phyloP scores from a whole-genome alignment of 2,329 filamentous ascomycete genomes.

The Alternaria viburni region DNA sequence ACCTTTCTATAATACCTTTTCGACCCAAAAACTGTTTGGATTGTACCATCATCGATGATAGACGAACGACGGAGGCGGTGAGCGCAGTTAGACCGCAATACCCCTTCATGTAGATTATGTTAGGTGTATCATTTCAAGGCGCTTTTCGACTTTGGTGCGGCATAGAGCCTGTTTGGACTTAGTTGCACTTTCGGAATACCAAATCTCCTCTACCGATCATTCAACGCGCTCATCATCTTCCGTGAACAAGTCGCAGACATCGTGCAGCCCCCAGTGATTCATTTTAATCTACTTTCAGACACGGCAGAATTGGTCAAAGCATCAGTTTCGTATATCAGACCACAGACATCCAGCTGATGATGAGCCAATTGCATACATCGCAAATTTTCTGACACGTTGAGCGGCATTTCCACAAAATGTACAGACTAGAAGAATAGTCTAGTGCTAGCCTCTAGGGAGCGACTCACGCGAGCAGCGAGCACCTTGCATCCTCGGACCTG shows the following conservation, averaged over 20 bases:
- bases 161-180: conserved; percentile 44
- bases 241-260: background rate
- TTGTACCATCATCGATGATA: conserved; percentile 50
- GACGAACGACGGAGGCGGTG: conserved; percentile 47
- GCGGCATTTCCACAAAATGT: conserved; percentile 11
- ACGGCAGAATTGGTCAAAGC: background rate
- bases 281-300: background rate
- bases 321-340: background rate
- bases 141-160: conserved; percentile 42
- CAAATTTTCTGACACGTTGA: conserved; percentile 34
- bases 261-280: background rate
- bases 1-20: conserved; percentile 36
- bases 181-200: conserved; percentile 45
- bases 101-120: conserved; percentile 45
- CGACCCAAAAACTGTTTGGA: conserved; percentile 29
- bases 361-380: conserved; percentile 15
- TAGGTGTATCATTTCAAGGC: conserved; percentile 43
- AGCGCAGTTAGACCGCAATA: conserved; percentile 27
- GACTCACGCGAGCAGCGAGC: conserved; percentile 28
- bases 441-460: conserved; percentile 8
- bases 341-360: background rate
- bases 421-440: conserved; percentile 7
- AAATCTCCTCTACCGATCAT: conserved; percentile 40
- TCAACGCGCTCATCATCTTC: background rate
- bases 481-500: conserved; percentile 27